Base-by-base conservation (phyloP, 306 rosid species). In the Trifolium fragiferum region DNA sequence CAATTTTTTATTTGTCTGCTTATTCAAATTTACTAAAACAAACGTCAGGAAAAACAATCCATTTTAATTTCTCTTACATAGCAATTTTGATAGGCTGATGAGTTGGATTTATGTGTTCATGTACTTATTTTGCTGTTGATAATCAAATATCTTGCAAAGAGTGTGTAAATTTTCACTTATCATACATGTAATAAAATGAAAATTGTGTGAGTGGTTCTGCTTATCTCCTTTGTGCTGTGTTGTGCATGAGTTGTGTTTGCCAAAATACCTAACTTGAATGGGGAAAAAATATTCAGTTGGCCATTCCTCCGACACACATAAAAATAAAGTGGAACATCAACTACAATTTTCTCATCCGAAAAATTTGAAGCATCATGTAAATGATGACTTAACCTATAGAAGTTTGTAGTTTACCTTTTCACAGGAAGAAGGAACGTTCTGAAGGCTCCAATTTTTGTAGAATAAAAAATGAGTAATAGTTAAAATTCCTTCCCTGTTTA, bases 401-500 rank as follows among this genome's bases (percentile, higher is more conserved):
- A 33, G 44, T 74, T 68, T 23, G 25, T 9, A 25, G 41, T 47
- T 75, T 41, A 50, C 30, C 40, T 68, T 68, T 40, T 41, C 16
- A 18, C 18, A 7, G 19, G 16, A 40, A 38, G 53, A 66, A 66
- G 55, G 51, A 41, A 66, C 21, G 38, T 76, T 33, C 35, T 13
- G 72, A 50, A 50, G 66, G 33, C 73, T 49, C 44, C 37, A 51
- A 55, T 47, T 43, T 44, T 43, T 54, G 47, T 76, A 18, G 33
- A 63, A 63, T 64, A 64, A 63, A 59, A 54, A 21, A 53, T 35
- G 15, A 70, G 43, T 40, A 54, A 54, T 63, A 43, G 68, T 54
- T 81, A 77, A 43, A n/a, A 23, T 37, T 63, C 13, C 13, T 70
- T 69, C 57, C 73, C 33, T 54, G 44, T 69, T 63, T 70, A 81